Conservation (phyloP, 441 rosid species). For the Daphne laureola region DNA sequence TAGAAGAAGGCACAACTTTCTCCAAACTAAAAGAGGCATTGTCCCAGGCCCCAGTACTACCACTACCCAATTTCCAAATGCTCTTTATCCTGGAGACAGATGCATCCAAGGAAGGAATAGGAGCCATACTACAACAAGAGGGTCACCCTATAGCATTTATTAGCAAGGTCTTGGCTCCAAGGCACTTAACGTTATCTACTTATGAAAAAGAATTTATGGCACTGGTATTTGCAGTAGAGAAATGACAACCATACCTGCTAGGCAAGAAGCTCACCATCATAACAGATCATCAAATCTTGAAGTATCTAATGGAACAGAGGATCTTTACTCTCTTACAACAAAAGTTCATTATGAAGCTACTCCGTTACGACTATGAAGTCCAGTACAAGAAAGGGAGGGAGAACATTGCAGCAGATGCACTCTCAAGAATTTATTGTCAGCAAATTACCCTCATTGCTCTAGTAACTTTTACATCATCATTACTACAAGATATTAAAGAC, state of each 20-base stretch:
- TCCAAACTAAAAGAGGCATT: neutral
- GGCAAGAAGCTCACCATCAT: neutral
- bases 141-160: neutral
- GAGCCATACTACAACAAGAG: neutral
- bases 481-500: neutral
- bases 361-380: neutral
- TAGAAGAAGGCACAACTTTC: neutral
- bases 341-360: neutral
- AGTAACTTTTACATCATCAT: neutral
- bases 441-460: neutral
- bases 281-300: neutral
- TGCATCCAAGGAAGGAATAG: neutral
- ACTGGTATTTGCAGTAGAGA: neutral
- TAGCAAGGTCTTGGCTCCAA: neutral
- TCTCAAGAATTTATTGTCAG: neutral
- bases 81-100: neutral
- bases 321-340: neutral
- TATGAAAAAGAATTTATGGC: neutral
- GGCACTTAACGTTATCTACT: neutral
- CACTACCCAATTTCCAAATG: neutral
- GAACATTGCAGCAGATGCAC: neutral
- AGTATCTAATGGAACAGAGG: neutral
- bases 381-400: neutral
- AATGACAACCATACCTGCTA: neutral
- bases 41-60: neutral